Evolutionary conservation across 2,329 filamentous ascomycete genomes (phyloP), one percentile per base, ranked within the genome.

Genomic region (Xylariomycetidae sp.): DNA sequence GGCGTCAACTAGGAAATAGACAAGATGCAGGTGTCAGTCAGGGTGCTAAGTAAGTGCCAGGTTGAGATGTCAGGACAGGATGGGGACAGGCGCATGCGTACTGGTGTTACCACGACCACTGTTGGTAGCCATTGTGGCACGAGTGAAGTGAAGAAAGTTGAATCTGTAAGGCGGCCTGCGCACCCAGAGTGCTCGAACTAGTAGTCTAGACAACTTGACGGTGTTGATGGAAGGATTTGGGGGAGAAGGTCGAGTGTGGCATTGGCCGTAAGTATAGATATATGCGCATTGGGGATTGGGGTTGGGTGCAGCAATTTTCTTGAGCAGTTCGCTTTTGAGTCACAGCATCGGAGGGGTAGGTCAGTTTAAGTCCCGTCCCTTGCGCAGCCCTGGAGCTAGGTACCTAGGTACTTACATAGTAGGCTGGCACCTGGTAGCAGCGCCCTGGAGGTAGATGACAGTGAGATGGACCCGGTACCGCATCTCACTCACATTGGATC

Each of bases 111-210:
- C 66, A 53, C 63, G 63, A 36, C 63, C 69, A 49, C 69, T 69
- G 58, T 79, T 76, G 43, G 70, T 72, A 51, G 76, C 74, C 76
- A 80, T 80, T 53, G 60, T 70, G 53, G 64, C 61, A 58, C 61
- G 63, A 56, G 60, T 57, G 49, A 56, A 51, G 35, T 33, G 47
- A 59, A 54, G 9, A 14, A 29, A 16, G n/a, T 29, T 60, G 62
- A 62, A 59, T 63, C 62, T 63, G 54, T 63, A 64, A 44, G 64
- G 69, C 61, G 67, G 57, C 58, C 69, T 68, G 62, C 71, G 73
- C 74, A 74, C 71, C 56, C 70, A 66, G 56, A 78, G 69, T 62
- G 72, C 71, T 67, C 70, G 68, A 51, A 64, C 57, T 40, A 71
- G 54, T 53, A 70, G 56, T 68, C 63, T 68, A 57, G 69, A 73